Evolutionary conservation across 2,329 filamentous ascomycete genomes (phyloP), one percentile per base, ranked within the genome.

Genomic region (Beauveria bassiana): DNA sequence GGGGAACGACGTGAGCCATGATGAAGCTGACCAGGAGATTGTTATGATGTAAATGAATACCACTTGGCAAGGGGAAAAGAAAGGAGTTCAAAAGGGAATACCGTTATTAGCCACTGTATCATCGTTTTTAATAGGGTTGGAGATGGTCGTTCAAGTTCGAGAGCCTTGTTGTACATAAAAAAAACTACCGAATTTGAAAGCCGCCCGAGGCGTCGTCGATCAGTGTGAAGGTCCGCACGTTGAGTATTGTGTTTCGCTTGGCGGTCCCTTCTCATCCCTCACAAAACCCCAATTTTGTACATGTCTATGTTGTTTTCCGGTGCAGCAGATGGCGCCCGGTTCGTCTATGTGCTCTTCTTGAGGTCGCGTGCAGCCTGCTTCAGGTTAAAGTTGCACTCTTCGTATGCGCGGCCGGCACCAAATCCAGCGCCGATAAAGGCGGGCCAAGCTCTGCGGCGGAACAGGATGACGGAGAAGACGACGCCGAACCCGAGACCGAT

Each of bases 391-490:
- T 99, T 96, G 79, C 95, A 97, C 82, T 99, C 95, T 78, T 99
- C 95, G 82, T 96, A 99, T 62, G 95, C 95, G 71, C 96, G 87
- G 70, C 95, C 95, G 66, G 93, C 93, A 74, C 96, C 95, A 75
- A 99, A 98, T 62, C 95, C 95, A 61, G 93, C 83, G 67, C 95
- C 95, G 67, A 63, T 85, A 74, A 91, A 95, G n/a, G 93, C 95
- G 62, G 95, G 95, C 91, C 93, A 99, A 67, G 95, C 91, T 80
- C 95, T 88, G 77, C 96, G 89, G 85, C 96, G 96, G 86, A 99
- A 99, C 61, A 99, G 80, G 63, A 99, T 89, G 64, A 99, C 93
- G 64, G 95, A 98, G 83, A 99, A 98, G 78, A 99, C 91, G 75
- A 99, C 89, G 74, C 95, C 95, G 79, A 99, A 99, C 69, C 90